Base-by-base conservation (phyloP, 495 filamentous ascomycete genomes). In the Massariosphaeria phaeospora region DNA sequence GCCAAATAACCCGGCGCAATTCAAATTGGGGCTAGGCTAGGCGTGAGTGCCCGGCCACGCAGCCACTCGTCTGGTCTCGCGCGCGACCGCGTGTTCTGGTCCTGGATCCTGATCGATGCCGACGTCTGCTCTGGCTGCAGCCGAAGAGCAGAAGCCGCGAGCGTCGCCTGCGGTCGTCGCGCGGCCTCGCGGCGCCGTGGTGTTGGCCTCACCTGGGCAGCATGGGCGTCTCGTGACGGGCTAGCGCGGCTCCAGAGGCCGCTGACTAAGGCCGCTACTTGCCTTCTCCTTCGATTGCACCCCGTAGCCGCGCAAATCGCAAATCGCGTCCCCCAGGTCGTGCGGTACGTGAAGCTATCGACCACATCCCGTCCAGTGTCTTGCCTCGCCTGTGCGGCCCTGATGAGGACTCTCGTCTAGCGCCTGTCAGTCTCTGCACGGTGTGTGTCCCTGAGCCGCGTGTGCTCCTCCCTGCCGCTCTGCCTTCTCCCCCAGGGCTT, bases 31-130 rank as follows among this genome's bases (percentile, higher is more conserved):
- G 38, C 25, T 56, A 56, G 53, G 43, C 53, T 56, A 49, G 53
- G 53, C 53, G 48, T 41, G 53, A 56, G 5, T 41, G 44, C 45
- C 51, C 53, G 53, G 53, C 45, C 21, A 56, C 44, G 53, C 53
- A 56, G 53, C 53, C 53, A 56, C 53, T 56, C 52, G 21, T 48
- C 44, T 49, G 43, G 45, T 33, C 43, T 27, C 34, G 45, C 53
- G 53, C 45, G 53, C 33, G 34, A 47, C 38, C 44, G 53, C 53
- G 53, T 56, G 34, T 27, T 43, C 43, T 29, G 44, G 38, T 5
- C 34, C 34, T 38, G n/a, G 34, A 15, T 40, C n/a, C 38, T 40
- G 20, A 26, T 30, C 45, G 18, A 56, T 56, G 53, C 52, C 36
- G 42, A 55, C 46, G 30, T 36, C 30, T 49, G 33, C n/a, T 35